phyloP scores from a whole-genome alignment of 2,329 filamentous ascomycete genomes.

The Blastomyces emzantsi region DNA sequence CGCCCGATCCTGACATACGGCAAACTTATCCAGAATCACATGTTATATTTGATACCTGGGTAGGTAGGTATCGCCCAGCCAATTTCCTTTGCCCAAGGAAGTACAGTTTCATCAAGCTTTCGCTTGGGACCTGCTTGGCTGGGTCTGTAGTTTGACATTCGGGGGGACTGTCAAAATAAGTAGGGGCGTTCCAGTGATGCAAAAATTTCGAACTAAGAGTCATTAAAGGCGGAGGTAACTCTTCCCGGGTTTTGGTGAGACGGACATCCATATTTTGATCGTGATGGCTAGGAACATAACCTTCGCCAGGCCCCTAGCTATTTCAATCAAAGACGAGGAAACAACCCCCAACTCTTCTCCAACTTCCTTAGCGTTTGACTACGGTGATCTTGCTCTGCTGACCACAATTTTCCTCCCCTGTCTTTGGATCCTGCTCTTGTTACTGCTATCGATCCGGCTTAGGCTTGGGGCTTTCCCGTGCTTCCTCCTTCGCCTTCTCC shows the following conservation, averaged over 20 bases:
- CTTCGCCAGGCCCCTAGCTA: not conserved
- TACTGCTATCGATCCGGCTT: not conserved
- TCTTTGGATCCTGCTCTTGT: not conserved
- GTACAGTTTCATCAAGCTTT: not conserved
- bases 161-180: not conserved
- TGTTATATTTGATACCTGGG: not conserved
- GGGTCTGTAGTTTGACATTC: not conserved
- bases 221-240: not conserved
- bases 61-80: not conserved
- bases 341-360: not conserved
- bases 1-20: not conserved
- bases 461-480: not conserved
- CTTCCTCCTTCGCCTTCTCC: constrained; percentile 1
- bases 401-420: not conserved
- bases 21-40: not conserved
- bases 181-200: not conserved
- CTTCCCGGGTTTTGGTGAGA: not conserved
- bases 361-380: not conserved
- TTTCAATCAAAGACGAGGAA: not conserved
- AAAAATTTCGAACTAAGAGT: not conserved
- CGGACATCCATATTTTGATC: not conserved
- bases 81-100: not conserved
- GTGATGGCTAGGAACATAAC: not conserved
- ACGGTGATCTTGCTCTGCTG: not conserved
- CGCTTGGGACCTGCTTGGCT: not conserved